Base-by-base conservation (phyloP, 2,329 filamentous ascomycete genomes). In the Alternaria metachromatica region DNA sequence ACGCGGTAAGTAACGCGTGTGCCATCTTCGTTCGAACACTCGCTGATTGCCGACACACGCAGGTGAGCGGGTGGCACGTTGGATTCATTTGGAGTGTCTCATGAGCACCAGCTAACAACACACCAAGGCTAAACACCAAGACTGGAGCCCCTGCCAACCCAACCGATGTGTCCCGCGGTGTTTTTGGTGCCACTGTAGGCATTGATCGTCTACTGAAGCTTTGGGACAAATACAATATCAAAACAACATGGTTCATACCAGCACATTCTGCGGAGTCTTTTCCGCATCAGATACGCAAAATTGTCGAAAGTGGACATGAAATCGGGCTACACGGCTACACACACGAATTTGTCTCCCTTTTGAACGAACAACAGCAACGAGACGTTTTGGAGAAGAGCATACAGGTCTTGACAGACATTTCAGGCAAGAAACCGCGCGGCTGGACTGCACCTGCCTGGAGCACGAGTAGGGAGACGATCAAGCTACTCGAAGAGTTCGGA, bases 251-350 rank as follows among this genome's bases (percentile, higher is more conserved):
- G 77, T 83, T 82, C 68, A 69, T 77, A 60, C 82, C 81, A 12
- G 81, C 76, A 4, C 81, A 83, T 65, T 74, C 82, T 3, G 69
- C 86, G 6, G 83, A 85, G 58, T 82, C 81, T 0, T 84, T 87
- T 70, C 86, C 84, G 0, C 77, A 80, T 23, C 83, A 83, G 71
- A 77, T 85, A 56, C 83, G 80, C 30, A 82, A 81, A 72, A 76
- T 83, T 33, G 67, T 79, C 6, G 80, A 83, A 59, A 74, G 73
- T 6, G 81, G 81, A 1, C 82, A 84, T 60, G 81, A 83, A 57
- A 76, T 84, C 10, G 81, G 78, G 3, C 69, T 82, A 15, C 77
- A 83, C 67, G 81, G 73, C 20, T 81, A 82, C 65, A 80, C 77
- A 18, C 77, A 82, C 66, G 80, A 84, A 59, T 80, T 76, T 41